Evolutionary conservation across 2,329 filamentous ascomycete species (phyloP).

Genomic region (Lecanosticta acicola): DNA sequence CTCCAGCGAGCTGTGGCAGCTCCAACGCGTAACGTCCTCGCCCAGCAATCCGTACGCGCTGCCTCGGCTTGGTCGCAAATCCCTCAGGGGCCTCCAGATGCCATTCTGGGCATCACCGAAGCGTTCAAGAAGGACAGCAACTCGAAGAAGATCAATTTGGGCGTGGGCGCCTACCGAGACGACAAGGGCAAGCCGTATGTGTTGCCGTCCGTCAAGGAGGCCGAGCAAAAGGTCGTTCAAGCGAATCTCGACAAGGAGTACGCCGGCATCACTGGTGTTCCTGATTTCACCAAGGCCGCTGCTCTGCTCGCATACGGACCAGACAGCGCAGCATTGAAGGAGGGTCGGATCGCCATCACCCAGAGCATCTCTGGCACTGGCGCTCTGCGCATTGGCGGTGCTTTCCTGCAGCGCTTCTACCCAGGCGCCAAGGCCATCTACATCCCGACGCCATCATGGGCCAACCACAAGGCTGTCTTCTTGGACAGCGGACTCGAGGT

Average conservation of each 20-base stretch:
- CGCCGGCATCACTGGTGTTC: slow-evolving; percentile 92
- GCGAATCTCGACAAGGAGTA: slow-evolving; percentile 91
- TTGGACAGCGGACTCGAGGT: slow-evolving; percentile 85
- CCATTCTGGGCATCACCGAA: slow-evolving; percentile 81
- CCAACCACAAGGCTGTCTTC: slow-evolving; percentile 97
- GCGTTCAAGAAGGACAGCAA: slow-evolving; percentile 97
- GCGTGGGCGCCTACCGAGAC: slow-evolving; percentile 97
- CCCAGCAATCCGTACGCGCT: slow-evolving; percentile 47
- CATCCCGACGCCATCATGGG: slow-evolving; percentile 94
- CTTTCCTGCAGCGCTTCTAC: slow-evolving; percentile 88
- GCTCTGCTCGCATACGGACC: slow-evolving; percentile 84
- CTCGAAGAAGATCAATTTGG: slow-evolving; percentile 95
- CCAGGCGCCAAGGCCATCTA: slow-evolving; percentile 91
- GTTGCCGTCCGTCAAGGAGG: slow-evolving; percentile 82
- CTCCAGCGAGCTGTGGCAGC: slow-evolving; percentile 28
- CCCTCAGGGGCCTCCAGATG: slow-evolving; percentile 84
- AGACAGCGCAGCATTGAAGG: slow-evolving; percentile 67
- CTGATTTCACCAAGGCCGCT: slow-evolving; percentile 87
- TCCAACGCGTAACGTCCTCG: slow-evolving; percentile 20
- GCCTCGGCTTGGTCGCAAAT: slow-evolving; percentile 87
- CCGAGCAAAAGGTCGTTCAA: slow-evolving; percentile 79
- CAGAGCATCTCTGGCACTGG: slow-evolving; percentile 98
- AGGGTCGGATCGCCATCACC: slow-evolving; percentile 78
- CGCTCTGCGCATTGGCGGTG: slow-evolving; percentile 87
- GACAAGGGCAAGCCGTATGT: slow-evolving; percentile 98